These are phyloP conservation scores for Daldinia caldariorum DNA, from an alignment of 495 filamentous ascomycete species.

Conservation along the genomic window DNA sequence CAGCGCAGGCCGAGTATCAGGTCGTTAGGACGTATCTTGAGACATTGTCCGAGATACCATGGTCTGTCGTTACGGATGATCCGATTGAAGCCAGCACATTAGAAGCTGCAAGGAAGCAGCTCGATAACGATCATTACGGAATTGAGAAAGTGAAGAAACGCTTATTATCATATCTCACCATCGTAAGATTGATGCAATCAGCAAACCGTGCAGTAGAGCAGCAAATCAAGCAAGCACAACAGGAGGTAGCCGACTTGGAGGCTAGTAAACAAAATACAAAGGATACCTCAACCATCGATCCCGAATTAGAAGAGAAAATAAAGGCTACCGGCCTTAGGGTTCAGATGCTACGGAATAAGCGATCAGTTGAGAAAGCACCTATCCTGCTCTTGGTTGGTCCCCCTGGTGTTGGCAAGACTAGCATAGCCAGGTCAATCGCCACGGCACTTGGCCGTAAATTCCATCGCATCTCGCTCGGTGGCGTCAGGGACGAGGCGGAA, in stretches of 20 bases:
- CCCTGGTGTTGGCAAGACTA: constrained; percentile 96
- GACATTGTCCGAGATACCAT: constrained; percentile 93
- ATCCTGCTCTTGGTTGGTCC: constrained; percentile 95
- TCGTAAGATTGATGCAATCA: constrained; percentile 90
- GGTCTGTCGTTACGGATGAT: constrained; percentile 87
- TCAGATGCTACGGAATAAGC: constrained; percentile 74
- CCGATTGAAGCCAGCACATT: constrained; percentile 85
- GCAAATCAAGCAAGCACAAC: constrained; percentile 73
- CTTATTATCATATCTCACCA: constrained; percentile 93
- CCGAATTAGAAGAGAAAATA: constrained; percentile 53
- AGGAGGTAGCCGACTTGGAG: constrained; percentile 62
- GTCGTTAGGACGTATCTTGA: constrained; percentile 95
- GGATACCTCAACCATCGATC: constrained; percentile 40
- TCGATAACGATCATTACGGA: constrained; percentile 97
- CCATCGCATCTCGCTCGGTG: constrained; percentile 95
- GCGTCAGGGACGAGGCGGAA: constrained; percentile 95
- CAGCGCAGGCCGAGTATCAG: constrained; percentile 92
- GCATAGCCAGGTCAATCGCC: constrained; percentile 91
- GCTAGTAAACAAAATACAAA: constrained; percentile 49
- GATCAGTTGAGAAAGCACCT: constrained; percentile 92
- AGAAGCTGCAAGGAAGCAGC: constrained; percentile 80
- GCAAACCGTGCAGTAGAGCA: constrained; percentile 82
- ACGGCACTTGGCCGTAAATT: constrained; percentile 93
- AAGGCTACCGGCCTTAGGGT: constrained; percentile 68
- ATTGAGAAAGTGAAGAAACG: constrained; percentile 98